Base-by-base conservation (phyloP, 2,329 filamentous ascomycete genomes). In the Lanzia echinophila region DNA sequence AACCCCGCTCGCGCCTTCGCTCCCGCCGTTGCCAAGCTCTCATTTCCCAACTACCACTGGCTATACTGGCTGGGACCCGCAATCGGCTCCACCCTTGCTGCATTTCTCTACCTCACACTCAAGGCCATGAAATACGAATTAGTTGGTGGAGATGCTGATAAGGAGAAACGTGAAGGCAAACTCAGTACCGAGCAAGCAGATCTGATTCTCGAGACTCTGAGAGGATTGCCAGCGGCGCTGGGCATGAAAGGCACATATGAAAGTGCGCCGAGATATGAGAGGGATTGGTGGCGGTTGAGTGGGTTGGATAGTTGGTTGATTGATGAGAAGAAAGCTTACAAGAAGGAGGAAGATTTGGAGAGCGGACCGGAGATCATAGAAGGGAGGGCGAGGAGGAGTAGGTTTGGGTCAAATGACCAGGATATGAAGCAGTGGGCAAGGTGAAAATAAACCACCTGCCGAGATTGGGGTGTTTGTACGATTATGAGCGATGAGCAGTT, bases 1-100 rank as follows among this genome's bases (percentile, higher is more conserved):
- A 76, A 76, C 58, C 73, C 74, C 7, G 71, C 73, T 11, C 68
- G 73, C 52, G 72, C 69, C 41, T 73, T 77, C 49, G 73, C 72
- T 2, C 74, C 74, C 2, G 72, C 68, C 56, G 72, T 75, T 24
- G 65, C 73, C 15, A 72, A 68, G 3, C 62, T 62, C 15, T 67
- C 63, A 1, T 76, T 76, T 51, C 67, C 69, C 31, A 45, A 54
- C 4, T 69, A 75, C 55, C 73, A 75, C 57, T 76, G 73, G 73
- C 73, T 76, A 41, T 76, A 76, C 60, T 71, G 50, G 50, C 15
- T 53, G 10, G 43, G 50, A 8, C 50, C 50, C 22, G 28, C 24
- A 13, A 2, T 47, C 3, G 50, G 50, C 19, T 19, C 50, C 8
- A 45, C 12, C 2, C 43, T 48, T 17, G 50, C 50, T 13, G 34